Base-by-base conservation (phyloP, 140 eudicot species). In the Flaveria floridana region DNA sequence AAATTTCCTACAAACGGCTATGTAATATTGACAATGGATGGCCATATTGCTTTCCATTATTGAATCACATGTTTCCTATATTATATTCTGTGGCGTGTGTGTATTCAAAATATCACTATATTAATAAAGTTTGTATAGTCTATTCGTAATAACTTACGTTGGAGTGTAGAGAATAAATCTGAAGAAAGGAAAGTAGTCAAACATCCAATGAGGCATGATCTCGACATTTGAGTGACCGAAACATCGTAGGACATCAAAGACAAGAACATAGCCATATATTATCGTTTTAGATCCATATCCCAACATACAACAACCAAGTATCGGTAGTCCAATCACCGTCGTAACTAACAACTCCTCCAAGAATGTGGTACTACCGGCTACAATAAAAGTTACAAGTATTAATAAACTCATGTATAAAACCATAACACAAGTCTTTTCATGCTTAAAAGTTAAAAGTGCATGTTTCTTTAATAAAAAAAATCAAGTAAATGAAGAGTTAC, bases 171-270 rank as follows among this genome's bases (percentile, higher is more conserved):
- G 73, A 16, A 92, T 65, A 68, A 84, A 92, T 74, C 41, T 83
- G 44, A 85, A 77, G 57, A 89, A 25, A 2, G 98, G 96, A 53
- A 86, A 55, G 15, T 9, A 47, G 12, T 86, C 85, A 75, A 89
- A 92, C n/a, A 89, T 63, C 81, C 79, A 84, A 79, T 85, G 88
- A 19, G 96, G 95, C 75, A 92, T 13, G 61, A 89, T 78, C 71
- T 92, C 98, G n/a, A 86, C 82, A 51, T 92, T 92, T 65, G 84
- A 86, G 75, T 92, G 89, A 2, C 95, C 96, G 63, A 87, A 79
- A 66, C 95, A 89, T 64, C 98, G 82, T 73, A 92, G 76, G 15
- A 82, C 80, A 84, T 92, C 98, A 65, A 92, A 88, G 42, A 71
- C 80, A 78, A 89, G 73, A 20, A 92, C 76, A 75, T 89, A 89